These are phyloP conservation scores for Asterella californica DNA, from an alignment of 225 moss, liverwort and hornwort species.

Conservation along the genomic window DNA sequence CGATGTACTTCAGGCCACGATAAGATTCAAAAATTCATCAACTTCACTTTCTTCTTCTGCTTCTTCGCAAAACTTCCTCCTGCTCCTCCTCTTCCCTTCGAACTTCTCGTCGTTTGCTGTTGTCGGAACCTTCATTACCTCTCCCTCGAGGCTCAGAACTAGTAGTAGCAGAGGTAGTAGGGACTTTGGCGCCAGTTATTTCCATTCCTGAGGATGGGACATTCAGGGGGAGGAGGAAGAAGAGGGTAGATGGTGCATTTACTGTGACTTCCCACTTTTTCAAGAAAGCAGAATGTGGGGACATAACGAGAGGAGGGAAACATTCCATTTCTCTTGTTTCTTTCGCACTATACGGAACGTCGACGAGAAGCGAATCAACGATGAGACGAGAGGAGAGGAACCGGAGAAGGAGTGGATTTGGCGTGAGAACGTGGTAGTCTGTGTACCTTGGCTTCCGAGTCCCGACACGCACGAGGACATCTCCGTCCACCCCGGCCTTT, in stretches of 20 bases:
- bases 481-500: too few species aligned
- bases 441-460: not conserved
- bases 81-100: too few species aligned
- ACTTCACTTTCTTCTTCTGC: not conserved
- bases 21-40: not conserved
- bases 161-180: not conserved
- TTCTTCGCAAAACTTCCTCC: not conserved
- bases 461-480: too few species aligned
- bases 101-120: not conserved
- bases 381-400: not conserved
- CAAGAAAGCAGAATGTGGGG: not conserved
- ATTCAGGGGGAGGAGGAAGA: not conserved
- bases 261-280: not conserved
- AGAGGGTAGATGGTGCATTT: not conserved
- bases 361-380: not conserved
- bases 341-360: not conserved
- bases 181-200: not conserved
- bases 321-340: not conserved
- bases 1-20: not conserved
- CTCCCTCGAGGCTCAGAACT: not conserved
- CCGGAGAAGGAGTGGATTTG: not conserved
- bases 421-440: not conserved
- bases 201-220: not conserved
- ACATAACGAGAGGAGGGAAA: not conserved
- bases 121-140: not conserved